Conservation (phyloP, 1,284 basidiomycete genomes). For the Ceratobasidium sp. region DNA sequence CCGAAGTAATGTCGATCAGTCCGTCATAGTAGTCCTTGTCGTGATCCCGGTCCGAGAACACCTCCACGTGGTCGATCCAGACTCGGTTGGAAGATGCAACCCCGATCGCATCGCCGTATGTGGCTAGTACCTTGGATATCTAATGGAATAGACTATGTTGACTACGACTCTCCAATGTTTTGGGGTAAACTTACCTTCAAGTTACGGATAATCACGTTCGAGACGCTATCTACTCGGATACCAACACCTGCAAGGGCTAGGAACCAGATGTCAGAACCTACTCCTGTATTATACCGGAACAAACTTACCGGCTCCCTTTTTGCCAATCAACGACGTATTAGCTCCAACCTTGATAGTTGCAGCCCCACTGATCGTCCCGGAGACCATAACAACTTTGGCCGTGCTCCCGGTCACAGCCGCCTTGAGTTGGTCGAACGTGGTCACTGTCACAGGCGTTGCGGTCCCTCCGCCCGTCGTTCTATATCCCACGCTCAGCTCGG, state of each 20-base stretch:
- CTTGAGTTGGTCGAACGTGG: conserved; percentile 57
- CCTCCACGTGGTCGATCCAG: conserved; percentile 48
- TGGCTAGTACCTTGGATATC: conserved; percentile 37
- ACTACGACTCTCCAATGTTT: background rate
- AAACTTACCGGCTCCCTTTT: conserved; percentile 51
- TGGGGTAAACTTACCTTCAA: conserved; percentile 61
- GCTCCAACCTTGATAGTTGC: conserved; percentile 62
- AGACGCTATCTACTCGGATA: conserved; percentile 61
- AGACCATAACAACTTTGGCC: conserved; percentile 65
- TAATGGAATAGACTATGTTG: conserved; percentile 3
- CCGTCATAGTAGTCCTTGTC: conserved; percentile 48
- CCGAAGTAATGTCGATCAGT: conserved; percentile 40
- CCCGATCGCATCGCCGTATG: conserved; percentile 37
- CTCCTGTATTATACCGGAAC: background rate
- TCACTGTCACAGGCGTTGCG: conserved; percentile 27
- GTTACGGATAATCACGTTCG: conserved; percentile 67
- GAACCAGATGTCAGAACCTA: background rate
- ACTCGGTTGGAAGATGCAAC: conserved; percentile 38
- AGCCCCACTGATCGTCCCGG: conserved; percentile 63
- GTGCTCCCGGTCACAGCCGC: conserved; percentile 61
- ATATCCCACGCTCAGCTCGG: background rate
- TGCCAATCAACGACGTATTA: conserved; percentile 63
- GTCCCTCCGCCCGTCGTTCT: conserved; percentile 39
- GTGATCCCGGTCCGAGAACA: conserved; percentile 43
- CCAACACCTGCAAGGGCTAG: conserved; percentile 60